phyloP scores from a whole-genome alignment of 192 early-diverging fungal genomes.

The Backusella parvicylindrica region DNA sequence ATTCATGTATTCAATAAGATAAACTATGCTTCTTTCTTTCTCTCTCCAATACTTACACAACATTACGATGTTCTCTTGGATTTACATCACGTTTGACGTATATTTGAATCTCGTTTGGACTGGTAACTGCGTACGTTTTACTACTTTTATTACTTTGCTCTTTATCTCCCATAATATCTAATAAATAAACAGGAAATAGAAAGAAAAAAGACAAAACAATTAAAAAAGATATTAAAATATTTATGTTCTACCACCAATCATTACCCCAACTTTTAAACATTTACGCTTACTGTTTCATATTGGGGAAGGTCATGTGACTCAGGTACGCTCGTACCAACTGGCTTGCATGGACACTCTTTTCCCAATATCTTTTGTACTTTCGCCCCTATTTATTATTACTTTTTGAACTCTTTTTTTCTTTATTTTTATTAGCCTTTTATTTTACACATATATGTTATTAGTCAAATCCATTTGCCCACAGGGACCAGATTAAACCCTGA shows the following conservation, averaged over 20 bases:
- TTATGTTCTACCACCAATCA: background rate
- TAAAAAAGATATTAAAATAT: background rate
- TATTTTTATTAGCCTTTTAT: no score
- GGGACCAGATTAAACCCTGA: no score
- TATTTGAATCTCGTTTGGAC: background rate
- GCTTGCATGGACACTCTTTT: no score
- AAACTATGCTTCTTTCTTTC: background rate
- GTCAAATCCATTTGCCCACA: no score
- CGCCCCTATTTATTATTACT: no score
- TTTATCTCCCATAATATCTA: background rate
- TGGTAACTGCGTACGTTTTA: background rate
- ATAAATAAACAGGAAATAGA: background rate
- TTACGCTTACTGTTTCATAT: background rate
- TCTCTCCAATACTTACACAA: conserved; percentile 25
- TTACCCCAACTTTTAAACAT: background rate
- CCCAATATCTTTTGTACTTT: no score
- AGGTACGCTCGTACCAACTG: background rate
- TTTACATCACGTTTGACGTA: conserved; percentile 8
- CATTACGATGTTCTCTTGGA: conserved; percentile 27
- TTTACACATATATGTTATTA: no score
- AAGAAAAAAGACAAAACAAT: background rate
- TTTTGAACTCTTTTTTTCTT: no score
- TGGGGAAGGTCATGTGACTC: background rate
- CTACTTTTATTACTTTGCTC: background rate
- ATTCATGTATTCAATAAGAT: background rate